Evolutionary conservation across 371 early-diverging fungal genomes (phyloP).

Genomic region (Rhizopus delemar): DNA sequence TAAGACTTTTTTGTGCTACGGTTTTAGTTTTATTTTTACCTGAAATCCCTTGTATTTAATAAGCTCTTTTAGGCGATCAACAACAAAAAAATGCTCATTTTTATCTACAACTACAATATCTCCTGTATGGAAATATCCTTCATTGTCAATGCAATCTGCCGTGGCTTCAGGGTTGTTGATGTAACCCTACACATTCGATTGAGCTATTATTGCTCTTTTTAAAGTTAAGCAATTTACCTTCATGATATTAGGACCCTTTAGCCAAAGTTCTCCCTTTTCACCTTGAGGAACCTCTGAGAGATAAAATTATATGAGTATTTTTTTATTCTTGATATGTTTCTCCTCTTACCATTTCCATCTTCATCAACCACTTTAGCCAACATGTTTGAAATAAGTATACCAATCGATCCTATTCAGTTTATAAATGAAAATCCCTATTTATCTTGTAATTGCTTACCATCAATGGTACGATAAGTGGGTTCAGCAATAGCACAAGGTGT

Average conservation of each 20-base stretch:
- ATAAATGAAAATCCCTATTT: conserved; percentile 3
- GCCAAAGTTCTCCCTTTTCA: conserved; percentile 72
- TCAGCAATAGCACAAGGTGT: conserved; percentile 22
- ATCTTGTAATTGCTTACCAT: conserved; percentile 9
- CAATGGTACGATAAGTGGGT: conserved; percentile 18
- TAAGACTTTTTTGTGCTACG: neutral
- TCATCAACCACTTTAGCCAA: conserved; percentile 68
- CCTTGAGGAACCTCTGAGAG: conserved; percentile 52
- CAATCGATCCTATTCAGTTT: conserved; percentile 61
- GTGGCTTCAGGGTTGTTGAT: conserved; percentile 73
- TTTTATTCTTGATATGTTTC: conserved; percentile 3
- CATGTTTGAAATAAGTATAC: conserved; percentile 68
- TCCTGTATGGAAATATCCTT: conserved; percentile 80
- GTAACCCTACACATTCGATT: conserved; percentile 48
- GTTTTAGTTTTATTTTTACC: conserved; percentile 9
- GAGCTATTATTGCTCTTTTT: neutral
- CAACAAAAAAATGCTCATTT: conserved; percentile 61
- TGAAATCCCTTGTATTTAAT: conserved; percentile 81
- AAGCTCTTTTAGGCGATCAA: conserved; percentile 76
- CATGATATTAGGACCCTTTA: conserved; percentile 85
- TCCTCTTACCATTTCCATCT: conserved; percentile 50
- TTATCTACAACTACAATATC: conserved; percentile 73
- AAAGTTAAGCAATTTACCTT: conserved; percentile 21
- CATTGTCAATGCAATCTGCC: conserved; percentile 53
- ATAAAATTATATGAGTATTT: neutral